A percentile compares a stretch with the other conserved stretches of the same genome.
Evolutionary conservation across 192 early-diverging fungal genomes (phyloP).

Genomic region (Umbelopsis vinacea): DNA sequence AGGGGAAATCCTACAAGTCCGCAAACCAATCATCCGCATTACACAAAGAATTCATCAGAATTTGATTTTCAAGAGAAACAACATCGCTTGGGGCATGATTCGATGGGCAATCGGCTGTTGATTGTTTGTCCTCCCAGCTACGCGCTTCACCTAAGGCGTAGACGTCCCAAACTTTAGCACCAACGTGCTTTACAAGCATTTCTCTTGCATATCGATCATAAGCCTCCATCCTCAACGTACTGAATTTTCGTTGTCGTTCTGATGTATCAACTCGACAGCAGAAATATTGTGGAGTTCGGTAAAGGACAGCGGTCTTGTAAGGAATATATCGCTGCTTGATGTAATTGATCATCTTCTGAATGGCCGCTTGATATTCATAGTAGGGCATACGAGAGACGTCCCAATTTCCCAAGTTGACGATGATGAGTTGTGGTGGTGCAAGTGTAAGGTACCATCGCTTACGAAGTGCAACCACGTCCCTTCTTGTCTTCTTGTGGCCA

Average conservation of each 20-base stretch:
- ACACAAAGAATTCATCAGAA: constrained; percentile 43
- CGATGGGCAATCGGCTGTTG: constrained; percentile 35
- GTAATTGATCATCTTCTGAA: constrained; percentile 28
- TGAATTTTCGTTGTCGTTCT: constrained; percentile 26
- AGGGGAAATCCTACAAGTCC: too few species aligned
- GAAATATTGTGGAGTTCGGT: constrained; percentile 56
- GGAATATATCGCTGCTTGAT: constrained; percentile 38
- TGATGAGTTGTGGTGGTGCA: constrained; percentile 24
- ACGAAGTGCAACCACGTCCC: too few species aligned
- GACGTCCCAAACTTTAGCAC: constrained; percentile 46
- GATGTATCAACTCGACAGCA: constrained; percentile 50
- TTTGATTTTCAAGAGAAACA: constrained; percentile 52
- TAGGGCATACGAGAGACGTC: constrained; percentile 46
- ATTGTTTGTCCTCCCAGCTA: constrained; percentile 33
- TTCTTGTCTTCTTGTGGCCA: too few species aligned
- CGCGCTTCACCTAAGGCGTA: constrained; percentile 37
- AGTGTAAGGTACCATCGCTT: background rate
- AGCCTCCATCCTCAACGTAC: constrained; percentile 33
- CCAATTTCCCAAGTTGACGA: constrained; percentile 57
- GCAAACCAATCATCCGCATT: constrained; percentile 5
- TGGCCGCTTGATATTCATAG: constrained; percentile 29
- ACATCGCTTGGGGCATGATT: constrained; percentile 53
- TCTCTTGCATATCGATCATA: constrained; percentile 28
- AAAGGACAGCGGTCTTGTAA: constrained; percentile 33
- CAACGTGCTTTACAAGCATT: constrained; percentile 28